Base-by-base conservation (phyloP, 768 basidiomycete genomes). In the Mycena olivaceomarginata region DNA sequence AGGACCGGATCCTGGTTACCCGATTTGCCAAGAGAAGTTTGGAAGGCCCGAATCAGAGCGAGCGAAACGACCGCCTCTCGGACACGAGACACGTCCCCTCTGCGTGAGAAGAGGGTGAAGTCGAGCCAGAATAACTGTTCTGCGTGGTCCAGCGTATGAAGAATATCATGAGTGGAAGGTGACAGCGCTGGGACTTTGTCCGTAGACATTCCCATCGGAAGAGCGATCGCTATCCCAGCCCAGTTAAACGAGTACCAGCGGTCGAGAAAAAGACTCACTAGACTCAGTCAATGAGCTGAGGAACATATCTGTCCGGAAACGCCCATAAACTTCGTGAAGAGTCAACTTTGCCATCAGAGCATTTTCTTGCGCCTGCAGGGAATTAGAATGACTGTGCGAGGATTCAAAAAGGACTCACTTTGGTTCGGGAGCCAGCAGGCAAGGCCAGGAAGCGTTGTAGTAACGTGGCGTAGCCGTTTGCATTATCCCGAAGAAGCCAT, bases 261-360 rank as follows among this genome's bases (percentile, higher is more conserved):
- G n/a, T 39, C 12, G 45, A 48, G 62, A 16, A 74, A 46, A 39
- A 57, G 18, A 86, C 96, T 46, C 81, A 98, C 97, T 94, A 1
- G 98, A 98, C 83, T 99, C 98, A 0, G 94, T 91, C 31, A 99
- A 86, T 20, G 97, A 97, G 81, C 94, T 97, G 74, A 98, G 88
- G 83, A 97, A 95, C 88, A 98, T 95, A 82, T 99, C 97, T 0
- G 92, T 90, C 43, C 92, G 92, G 87, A 98, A 96, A 9, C 92
- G 93, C 48, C 90, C 90, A 79, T 97, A 93, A 1, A 94, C 95
- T 39, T 93, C 91, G 68, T 95, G 92, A 40, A 99, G 85, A 0
- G 93, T 93, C n/a, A 98, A 86, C 78, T 92, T 93, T 0, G 94
- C 97, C 82, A 96, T 89, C 0, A 98, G 85, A 4, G 91, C 89